Conservation (phyloP, 164 flowering plant genomes). For the Chloranthus sessilifolius region DNA sequence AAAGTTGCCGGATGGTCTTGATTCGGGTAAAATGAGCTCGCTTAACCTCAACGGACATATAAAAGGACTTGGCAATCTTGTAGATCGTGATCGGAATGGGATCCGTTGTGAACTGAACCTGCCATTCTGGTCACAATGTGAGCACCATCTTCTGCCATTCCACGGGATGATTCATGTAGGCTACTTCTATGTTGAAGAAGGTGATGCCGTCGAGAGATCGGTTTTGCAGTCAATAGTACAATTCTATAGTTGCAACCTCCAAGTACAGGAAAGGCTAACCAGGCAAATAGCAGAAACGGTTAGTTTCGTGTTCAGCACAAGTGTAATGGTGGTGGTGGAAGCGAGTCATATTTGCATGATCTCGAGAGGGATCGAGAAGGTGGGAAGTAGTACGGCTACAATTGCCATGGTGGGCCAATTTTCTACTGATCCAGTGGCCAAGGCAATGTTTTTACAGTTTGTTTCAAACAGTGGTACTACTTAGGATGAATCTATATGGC, state of each 20-base stretch:
- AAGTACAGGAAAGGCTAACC: slow-evolving; percentile 92
- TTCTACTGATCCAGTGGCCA: slow-evolving; percentile 51
- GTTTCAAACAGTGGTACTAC: slow-evolving; percentile 32
- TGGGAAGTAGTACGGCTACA: slow-evolving; percentile 89
- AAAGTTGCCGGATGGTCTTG: slow-evolving; percentile 50
- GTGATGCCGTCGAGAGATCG: slow-evolving; percentile 34
- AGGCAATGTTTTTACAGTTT: slow-evolving; percentile 55
- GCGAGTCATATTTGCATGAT: slow-evolving; percentile 93
- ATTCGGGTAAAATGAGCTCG: slow-evolving; percentile 13
- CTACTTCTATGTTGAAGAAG: slow-evolving; percentile 37
- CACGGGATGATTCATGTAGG: slow-evolving; percentile 89
- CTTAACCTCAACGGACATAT: slow-evolving; percentile 9
- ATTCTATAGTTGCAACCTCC: slow-evolving; percentile 84
- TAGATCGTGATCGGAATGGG: slow-evolving; percentile 12
- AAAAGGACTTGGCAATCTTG: slow-evolving; percentile 12
- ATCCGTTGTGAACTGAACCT: slow-evolving; percentile 60
- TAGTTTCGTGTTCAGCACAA: slow-evolving; percentile 42
- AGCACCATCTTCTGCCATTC: slow-evolving; percentile 96
- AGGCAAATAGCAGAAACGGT: slow-evolving; percentile 88
- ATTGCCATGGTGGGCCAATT: slow-evolving; percentile 79
- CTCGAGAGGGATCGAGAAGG: slow-evolving; percentile 88
- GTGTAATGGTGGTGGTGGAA: slow-evolving; percentile 85
- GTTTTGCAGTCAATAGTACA: slow-evolving; percentile 68
- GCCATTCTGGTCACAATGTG: slow-evolving; percentile 87
- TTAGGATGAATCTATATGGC: slow-evolving; percentile 15